Evolutionary conservation across 2,329 filamentous ascomycete species (phyloP).

Genomic region (Geoglossum cookeanum): DNA sequence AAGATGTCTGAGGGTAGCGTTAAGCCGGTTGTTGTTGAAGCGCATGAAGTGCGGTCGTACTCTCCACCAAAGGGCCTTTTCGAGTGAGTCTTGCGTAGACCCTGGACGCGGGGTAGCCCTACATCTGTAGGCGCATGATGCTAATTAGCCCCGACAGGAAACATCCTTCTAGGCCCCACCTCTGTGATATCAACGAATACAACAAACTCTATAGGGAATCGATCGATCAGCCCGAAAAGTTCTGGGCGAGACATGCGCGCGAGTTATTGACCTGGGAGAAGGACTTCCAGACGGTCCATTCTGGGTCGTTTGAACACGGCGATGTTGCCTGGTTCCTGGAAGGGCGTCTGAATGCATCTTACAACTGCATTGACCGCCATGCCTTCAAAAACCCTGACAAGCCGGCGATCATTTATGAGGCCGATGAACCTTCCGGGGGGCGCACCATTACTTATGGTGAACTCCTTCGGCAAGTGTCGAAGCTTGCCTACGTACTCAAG

Average conservation of each 20-base stretch:
- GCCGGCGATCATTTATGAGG: constrained; percentile 96
- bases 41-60: constrained; percentile 29
- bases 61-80: constrained; percentile 38
- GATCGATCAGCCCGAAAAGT: constrained; percentile 71
- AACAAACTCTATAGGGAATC: constrained; percentile 57
- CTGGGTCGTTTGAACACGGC: constrained; percentile 56
- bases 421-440: constrained; percentile 73
- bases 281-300: constrained; percentile 79
- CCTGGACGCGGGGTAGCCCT: constrained; percentile 7
- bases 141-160: constrained; percentile 23
- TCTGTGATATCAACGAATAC: constrained; percentile 41
- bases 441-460: constrained; percentile 85
- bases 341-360: constrained; percentile 83
- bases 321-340: constrained; percentile 92
- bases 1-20: constrained; percentile 14
- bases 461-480: constrained; percentile 80
- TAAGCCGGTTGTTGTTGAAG: constrained; percentile 21
- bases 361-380: constrained; percentile 94
- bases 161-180: constrained; percentile 39
- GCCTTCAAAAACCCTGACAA: constrained; percentile 87
- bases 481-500: constrained; percentile 71
- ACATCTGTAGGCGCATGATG: constrained; percentile 8
- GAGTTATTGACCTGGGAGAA: constrained; percentile 79
- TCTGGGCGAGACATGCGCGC: constrained; percentile 73
- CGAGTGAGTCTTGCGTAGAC: constrained; percentile 16